Evolutionary conservation across 768 basidiomycete species (phyloP).

Genomic region (Serendipita vermifera): DNA sequence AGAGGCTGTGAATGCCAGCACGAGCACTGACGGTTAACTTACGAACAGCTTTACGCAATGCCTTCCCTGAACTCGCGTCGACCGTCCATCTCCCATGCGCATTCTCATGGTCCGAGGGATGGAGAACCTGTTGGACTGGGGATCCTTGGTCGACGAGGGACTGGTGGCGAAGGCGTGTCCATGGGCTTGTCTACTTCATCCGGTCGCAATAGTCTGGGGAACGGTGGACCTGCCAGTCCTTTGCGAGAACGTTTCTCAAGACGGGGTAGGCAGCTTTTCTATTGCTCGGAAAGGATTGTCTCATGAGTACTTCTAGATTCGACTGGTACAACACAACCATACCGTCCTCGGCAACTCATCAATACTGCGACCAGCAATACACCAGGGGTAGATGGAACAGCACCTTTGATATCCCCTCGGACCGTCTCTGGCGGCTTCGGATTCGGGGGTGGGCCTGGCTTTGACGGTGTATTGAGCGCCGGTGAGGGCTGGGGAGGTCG

Average conservation of each 20-base stretch:
- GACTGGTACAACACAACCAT: background rate
- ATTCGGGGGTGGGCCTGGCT: slow-evolving; percentile 6
- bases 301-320: background rate
- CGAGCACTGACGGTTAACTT: background rate
- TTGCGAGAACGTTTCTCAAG: slow-evolving; percentile 1
- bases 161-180: background rate
- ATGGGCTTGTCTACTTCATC: slow-evolving; percentile 21
- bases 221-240: background rate
- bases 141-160: slow-evolving; percentile 2
- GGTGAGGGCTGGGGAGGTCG: slow-evolving; percentile 2
- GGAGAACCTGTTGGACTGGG: background rate
- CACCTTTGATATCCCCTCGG: background rate
- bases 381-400: slow-evolving; percentile 24
- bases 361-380: background rate
- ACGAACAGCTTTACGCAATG: background rate
- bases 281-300: slow-evolving; percentile 51
- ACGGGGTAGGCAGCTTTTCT: slow-evolving; percentile 21
- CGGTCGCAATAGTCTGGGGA: background rate
- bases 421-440: background rate
- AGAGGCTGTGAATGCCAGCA: background rate
- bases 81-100: slow-evolving; percentile 5
- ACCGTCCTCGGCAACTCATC: background rate
- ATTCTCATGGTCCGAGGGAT: slow-evolving; percentile 5
- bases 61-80: slow-evolving; percentile 3
- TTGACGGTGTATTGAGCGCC: background rate